A percentile compares a stretch with the other conserved stretches of the same genome.
phyloP scores from a whole-genome alignment of 2,329 filamentous ascomycete genomes.

The Aquanectria penicillioides region DNA sequence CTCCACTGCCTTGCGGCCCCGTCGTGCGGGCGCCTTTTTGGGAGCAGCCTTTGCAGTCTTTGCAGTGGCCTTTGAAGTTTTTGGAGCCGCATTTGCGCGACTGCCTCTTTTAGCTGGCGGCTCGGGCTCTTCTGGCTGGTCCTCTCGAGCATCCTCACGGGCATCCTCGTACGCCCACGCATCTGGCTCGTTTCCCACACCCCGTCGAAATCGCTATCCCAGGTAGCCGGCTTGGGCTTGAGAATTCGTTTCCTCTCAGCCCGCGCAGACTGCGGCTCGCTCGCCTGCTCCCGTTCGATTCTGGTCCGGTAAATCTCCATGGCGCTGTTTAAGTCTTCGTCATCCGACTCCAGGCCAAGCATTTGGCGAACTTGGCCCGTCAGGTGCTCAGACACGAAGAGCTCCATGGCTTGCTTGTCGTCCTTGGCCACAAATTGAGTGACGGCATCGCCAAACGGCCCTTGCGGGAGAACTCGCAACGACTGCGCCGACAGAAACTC shows the following conservation, averaged over 20 bases:
- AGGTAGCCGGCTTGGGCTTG: constrained; percentile 80
- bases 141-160: constrained; percentile 22
- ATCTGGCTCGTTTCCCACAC: constrained; percentile 84
- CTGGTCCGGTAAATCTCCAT: constrained; percentile 78
- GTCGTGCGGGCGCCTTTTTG: constrained; percentile 56
- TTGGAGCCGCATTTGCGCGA: constrained; percentile 54
- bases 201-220: constrained; percentile 92
- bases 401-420: constrained; percentile 90
- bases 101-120: constrained; percentile 46
- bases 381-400: constrained; percentile 79
- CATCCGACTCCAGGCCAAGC: constrained; percentile 71
- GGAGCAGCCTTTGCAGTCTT: constrained; percentile 52
- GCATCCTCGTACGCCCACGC: constrained; percentile 55
- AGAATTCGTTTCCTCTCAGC: constrained; percentile 56
- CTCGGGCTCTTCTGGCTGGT: constrained; percentile 38
- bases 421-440: constrained; percentile 94
- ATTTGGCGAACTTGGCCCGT: constrained; percentile 76
- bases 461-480: constrained; percentile 91
- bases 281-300: constrained; percentile 76
- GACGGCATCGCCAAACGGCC: constrained; percentile 91
- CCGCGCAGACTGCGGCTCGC: constrained; percentile 61
- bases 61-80: no score
- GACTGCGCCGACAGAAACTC: constrained; percentile 90
- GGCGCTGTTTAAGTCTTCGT: constrained; percentile 73
- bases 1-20: constrained; percentile 50